Evolutionary conservation across 805 yeast species (phyloP).

Genomic region (Saccharomycopsis guyanensis): DNA sequence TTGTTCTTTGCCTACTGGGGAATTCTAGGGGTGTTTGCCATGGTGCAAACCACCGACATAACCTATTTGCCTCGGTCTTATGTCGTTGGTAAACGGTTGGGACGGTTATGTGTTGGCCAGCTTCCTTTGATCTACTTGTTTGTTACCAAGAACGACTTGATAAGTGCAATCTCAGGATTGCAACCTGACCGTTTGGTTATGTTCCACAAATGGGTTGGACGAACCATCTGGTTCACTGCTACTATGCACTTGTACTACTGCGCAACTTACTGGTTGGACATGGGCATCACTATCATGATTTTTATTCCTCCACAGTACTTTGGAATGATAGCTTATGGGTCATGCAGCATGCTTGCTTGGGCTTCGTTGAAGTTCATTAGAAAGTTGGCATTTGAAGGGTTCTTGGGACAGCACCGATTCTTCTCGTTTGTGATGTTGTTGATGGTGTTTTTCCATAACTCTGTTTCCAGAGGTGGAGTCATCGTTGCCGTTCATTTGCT

Average conservation of each 20-base stretch:
- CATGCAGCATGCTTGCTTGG: slow-evolving; percentile 32
- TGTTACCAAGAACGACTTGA: slow-evolving; percentile 34
- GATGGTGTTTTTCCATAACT: slow-evolving; percentile 35
- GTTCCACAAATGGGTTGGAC: slow-evolving; percentile 39
- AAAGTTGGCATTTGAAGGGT: slow-evolving; percentile 35
- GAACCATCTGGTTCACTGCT: slow-evolving; percentile 32
- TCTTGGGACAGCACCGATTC: slow-evolving; percentile 36
- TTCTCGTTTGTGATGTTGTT: slow-evolving; percentile 37
- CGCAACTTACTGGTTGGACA: slow-evolving; percentile 34
- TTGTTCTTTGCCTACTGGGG: slow-evolving; percentile 27
- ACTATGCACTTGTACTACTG: slow-evolving; percentile 32
- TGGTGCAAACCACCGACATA: slow-evolving; percentile 31
- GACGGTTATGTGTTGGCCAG: slow-evolving; percentile 34
- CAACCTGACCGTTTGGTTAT: slow-evolving; percentile 33
- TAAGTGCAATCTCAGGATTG: slow-evolving; percentile 35
- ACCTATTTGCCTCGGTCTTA: slow-evolving; percentile 34
- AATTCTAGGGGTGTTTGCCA: slow-evolving; percentile 28
- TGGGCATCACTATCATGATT: slow-evolving; percentile 34
- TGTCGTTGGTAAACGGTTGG: slow-evolving; percentile 36
- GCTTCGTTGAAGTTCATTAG: slow-evolving; percentile 32
- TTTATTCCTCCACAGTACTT: slow-evolving; percentile 43
- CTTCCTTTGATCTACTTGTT: slow-evolving; percentile 33
- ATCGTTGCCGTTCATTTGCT: slow-evolving; percentile 36
- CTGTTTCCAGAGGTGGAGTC: slow-evolving; percentile 29
- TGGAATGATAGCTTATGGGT: slow-evolving; percentile 38